These are phyloP conservation scores for Claviceps maximensis DNA, from an alignment of 2,329 filamentous ascomycete species.

Conservation along the genomic window DNA sequence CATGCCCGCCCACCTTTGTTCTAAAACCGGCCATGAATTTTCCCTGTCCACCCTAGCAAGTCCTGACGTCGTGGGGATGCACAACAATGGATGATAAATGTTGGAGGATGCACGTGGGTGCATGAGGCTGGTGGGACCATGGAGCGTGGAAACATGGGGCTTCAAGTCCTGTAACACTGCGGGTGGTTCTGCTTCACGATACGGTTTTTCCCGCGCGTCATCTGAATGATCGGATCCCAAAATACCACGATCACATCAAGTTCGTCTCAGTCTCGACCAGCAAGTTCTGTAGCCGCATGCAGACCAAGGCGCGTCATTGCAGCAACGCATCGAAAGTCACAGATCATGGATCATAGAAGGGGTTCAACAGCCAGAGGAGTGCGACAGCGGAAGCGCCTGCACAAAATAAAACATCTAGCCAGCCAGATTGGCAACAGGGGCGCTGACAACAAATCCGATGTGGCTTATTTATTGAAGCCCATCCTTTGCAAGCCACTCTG, in stretches of 20 bases:
- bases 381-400: background rate
- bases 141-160: background rate
- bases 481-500: background rate
- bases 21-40: background rate
- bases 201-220: background rate
- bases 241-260: background rate
- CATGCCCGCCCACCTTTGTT: background rate
- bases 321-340: background rate
- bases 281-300: background rate
- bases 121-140: background rate
- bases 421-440: background rate
- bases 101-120: background rate
- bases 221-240: background rate
- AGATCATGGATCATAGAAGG: background rate
- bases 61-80: constrained; percentile 2
- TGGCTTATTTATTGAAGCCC: background rate
- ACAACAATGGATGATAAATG: constrained; percentile 2
- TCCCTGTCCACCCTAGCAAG: background rate
- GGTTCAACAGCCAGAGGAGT: background rate
- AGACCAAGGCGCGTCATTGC: background rate
- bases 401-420: background rate
- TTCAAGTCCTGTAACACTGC: background rate
- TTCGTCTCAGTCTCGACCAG: background rate
- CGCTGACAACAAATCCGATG: background rate
- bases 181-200: background rate